phyloP scores from a whole-genome alignment of 768 basidiomycete species.

The Symmetrospora coprosmae region DNA sequence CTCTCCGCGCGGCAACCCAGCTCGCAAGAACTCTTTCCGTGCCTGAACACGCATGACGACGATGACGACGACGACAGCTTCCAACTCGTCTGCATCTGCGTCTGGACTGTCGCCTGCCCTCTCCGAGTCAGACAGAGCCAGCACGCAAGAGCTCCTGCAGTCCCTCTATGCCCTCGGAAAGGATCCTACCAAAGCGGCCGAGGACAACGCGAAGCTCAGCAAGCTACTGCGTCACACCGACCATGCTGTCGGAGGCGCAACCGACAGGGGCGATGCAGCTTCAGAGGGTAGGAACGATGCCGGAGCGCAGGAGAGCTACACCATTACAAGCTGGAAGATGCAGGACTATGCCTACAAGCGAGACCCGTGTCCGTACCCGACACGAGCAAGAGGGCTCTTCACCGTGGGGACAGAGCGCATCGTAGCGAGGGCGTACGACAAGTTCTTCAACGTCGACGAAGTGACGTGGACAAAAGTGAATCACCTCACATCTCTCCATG shows the following conservation, averaged over 20 bases:
- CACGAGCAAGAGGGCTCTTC: slow-evolving; percentile 83
- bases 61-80: neutral
- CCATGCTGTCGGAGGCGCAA: neutral
- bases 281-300: neutral
- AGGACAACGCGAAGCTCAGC: slow-evolving; percentile 4
- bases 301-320: neutral
- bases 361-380: slow-evolving; percentile 80
- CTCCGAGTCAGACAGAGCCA: neutral
- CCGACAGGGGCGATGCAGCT: neutral
- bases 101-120: slow-evolving; percentile 1
- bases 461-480: slow-evolving; percentile 85
- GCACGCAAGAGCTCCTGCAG: neutral
- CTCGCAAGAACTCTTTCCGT: too few species aligned
- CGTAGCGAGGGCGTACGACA: slow-evolving; percentile 85
- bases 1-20: too few species aligned
- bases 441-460: slow-evolving; percentile 96
- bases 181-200: too few species aligned
- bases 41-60: neutral
- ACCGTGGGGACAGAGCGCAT: slow-evolving; percentile 47
- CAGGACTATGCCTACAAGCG: slow-evolving; percentile 89
- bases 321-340: slow-evolving; percentile 84
- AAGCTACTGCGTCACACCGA: slow-evolving; percentile 20
- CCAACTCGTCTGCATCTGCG: neutral
- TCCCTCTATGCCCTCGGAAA: slow-evolving; percentile 2
- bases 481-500: slow-evolving; percentile 25